Base-by-base conservation (phyloP, 1,284 basidiomycete genomes). In the Thecaphora thlaspeos region DNA sequence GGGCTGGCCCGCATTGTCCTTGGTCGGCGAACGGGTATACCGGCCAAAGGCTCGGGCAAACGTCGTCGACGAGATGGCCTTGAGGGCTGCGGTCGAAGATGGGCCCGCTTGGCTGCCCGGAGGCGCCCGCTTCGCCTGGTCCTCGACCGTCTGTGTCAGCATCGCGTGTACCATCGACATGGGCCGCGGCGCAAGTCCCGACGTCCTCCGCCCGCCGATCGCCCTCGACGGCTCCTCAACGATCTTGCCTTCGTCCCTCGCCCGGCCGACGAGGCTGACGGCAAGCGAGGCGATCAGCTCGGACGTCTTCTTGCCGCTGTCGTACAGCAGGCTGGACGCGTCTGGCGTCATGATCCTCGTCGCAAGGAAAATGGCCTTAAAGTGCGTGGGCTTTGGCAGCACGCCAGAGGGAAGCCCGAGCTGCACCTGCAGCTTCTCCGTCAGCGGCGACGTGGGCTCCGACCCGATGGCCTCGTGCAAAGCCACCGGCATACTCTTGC, bases 281-380 rank as follows among this genome's bases (percentile, higher is more conserved):
- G 91, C 89, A 4, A 90, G 81, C 39, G 79, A 79, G 0, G 84
- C 83, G 23, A 92, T 80, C 12, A 88, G 79, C 0, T 83, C 80
- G 17, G 84, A 82, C 0, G 86, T 84, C 14, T 86, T 86, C 7
- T 79, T 81, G 0, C 86, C 86, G 47, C 85, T 82, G 65, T 88
- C 86, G 1, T 83, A 81, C 2, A 92, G 82, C 48, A 92, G 85
- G 56, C 88, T 89, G 12, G 82, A 80, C 0, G 89, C 84, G 65
- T 90, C 89, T 2, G 86, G 83, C 0, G 88, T 89, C 85, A 93
- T 88, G 34, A 93, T 87, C 1, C 91, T 85, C n/a, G 87, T 90
- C 0, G 88, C 88, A 51, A 89, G 85, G n/a, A 84, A 83, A 50
- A 90, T 88, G 0, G 89, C 88, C n/a, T 83, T 83, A 8, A 90